A percentile compares a stretch with the other conserved stretches of the same genome.
phyloP scores from a whole-genome alignment of 2,329 filamentous ascomycete species.

The Colletotrichum caudatum region DNA sequence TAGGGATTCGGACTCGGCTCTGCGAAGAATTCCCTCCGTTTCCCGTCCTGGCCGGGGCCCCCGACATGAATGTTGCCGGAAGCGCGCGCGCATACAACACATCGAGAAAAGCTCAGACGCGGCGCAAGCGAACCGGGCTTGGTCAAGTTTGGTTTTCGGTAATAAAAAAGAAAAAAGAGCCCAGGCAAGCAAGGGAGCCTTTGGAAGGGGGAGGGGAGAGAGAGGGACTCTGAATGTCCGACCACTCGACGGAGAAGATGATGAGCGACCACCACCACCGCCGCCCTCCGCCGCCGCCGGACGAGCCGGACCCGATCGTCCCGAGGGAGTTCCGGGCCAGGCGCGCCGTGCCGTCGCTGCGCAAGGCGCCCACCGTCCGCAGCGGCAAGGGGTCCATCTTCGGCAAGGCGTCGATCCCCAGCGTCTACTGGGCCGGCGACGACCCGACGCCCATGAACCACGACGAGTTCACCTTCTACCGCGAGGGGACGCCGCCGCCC shows the following conservation, averaged over 20 bases:
- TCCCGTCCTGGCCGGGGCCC: conserved; percentile 4
- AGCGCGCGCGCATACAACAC: conserved; percentile 10
- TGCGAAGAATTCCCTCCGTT: background rate
- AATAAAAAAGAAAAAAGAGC: background rate
- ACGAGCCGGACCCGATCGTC: conserved; percentile 33
- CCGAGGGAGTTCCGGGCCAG: conserved; percentile 30
- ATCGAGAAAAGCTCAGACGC: background rate
- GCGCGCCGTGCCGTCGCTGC: conserved; percentile 31
- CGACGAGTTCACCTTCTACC: conserved; percentile 54
- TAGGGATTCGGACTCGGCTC: background rate
- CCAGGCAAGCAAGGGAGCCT: background rate
- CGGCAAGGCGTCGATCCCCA: conserved; percentile 36
- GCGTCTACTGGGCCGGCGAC: conserved; percentile 39
- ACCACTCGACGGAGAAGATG: background rate
- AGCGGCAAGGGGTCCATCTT: conserved; percentile 39
- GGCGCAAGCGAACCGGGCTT: background rate
- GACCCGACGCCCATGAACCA: conserved; percentile 30
- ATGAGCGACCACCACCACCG: too few relatives aligned
- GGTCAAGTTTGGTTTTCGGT: too few relatives aligned
- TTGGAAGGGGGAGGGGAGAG: too few relatives aligned
- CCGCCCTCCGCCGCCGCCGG: conserved; percentile 33
- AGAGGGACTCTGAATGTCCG: too few relatives aligned
- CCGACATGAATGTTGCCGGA: conserved; percentile 29
- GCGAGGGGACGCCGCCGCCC: conserved; percentile 55
- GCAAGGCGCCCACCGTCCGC: conserved; percentile 38